phyloP scores from a whole-genome alignment of 1,139 yeast genomes.

The Suhomyces bolitotheri region DNA sequence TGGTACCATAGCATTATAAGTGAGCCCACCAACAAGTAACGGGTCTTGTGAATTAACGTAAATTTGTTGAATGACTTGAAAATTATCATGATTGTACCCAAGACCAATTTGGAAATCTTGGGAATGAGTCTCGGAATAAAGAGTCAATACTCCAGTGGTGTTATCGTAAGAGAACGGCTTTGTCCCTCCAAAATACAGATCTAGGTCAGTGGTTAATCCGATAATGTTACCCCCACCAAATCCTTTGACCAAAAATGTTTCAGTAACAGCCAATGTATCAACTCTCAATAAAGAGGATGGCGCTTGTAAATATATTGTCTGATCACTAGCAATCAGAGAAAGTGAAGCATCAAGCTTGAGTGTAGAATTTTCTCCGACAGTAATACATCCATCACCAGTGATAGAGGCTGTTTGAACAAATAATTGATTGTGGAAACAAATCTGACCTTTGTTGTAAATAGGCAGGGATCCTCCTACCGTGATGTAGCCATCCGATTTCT shows the following conservation, averaged over 20 bases:
- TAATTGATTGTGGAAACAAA: constrained; percentile 28
- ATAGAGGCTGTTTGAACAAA: constrained; percentile 28
- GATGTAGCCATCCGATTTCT: constrained; percentile 21
- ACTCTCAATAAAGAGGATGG: constrained; percentile 23
- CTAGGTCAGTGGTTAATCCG: constrained; percentile 23
- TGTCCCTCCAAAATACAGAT: constrained; percentile 1
- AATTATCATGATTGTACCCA: constrained; percentile 19
- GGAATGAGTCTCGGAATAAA: constrained; percentile 7
- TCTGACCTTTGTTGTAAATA: constrained; percentile 31
- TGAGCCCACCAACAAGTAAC: too few species aligned
- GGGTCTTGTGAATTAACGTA: too few species aligned
- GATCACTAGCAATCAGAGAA: constrained; percentile 19
- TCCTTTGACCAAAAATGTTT: constrained; percentile 30
- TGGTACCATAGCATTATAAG: too few species aligned
- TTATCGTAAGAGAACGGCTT: constrained; percentile 13
- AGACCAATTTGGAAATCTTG: constrained; percentile 21
- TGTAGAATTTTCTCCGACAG: constrained; percentile 25
- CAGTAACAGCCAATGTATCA: constrained; percentile 18
- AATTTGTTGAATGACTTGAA: constrained; percentile 17
- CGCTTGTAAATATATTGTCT: constrained; percentile 25
- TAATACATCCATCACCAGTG: constrained; percentile 31
- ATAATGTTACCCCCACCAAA: constrained; percentile 34
- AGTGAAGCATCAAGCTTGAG: constrained; percentile 21
- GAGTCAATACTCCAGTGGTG: constrained; percentile 19
- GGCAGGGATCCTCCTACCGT: constrained; percentile 22